A percentile compares a stretch with the other conserved stretches of the same genome.
Evolutionary conservation across 2,329 filamentous ascomycete species (phyloP).

Genomic region (Sclerotinia trifoliorum): DNA sequence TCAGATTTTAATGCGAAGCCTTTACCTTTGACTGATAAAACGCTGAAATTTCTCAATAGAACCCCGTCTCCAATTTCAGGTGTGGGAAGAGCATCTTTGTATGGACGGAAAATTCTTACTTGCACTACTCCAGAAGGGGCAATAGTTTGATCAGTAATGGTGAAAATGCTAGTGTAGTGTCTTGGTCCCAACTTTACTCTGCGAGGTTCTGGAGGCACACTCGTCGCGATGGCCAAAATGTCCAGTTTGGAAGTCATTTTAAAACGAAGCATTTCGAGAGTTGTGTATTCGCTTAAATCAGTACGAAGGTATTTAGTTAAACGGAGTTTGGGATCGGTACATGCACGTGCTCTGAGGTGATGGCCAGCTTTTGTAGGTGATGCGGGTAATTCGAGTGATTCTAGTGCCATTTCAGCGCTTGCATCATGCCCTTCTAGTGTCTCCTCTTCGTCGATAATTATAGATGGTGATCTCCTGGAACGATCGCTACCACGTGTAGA

Average conservation of each 20-base stretch:
- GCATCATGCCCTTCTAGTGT: slow-evolving; percentile 37
- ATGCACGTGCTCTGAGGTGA: slow-evolving; percentile 28
- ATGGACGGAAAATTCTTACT: slow-evolving; percentile 58
- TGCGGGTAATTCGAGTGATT: slow-evolving; percentile 27
- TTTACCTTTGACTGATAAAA: slow-evolving; percentile 52
- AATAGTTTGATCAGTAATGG: slow-evolving; percentile 55
- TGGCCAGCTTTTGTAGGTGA: slow-evolving; percentile 33
- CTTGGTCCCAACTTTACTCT: slow-evolving; percentile 57
- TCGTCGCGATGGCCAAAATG: slow-evolving; percentile 55
- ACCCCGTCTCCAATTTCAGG: slow-evolving; percentile 58
- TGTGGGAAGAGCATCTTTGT: slow-evolving; percentile 55
- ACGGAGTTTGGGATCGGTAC: slow-evolving; percentile 33
- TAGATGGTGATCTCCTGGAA: slow-evolving; percentile 25
- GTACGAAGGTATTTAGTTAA: slow-evolving; percentile 36
- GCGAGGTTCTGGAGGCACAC: slow-evolving; percentile 50
- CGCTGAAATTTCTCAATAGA: slow-evolving; percentile 56
- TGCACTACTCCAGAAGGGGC: slow-evolving; percentile 52
- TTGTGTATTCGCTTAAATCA: slow-evolving; percentile 52
- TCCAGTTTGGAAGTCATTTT: slow-evolving; percentile 52
- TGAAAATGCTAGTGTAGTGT: slow-evolving; percentile 59
- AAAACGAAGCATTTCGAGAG: slow-evolving; percentile 53
- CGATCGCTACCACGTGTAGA: slow-evolving; percentile 3
- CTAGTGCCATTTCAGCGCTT: slow-evolving; percentile 36
- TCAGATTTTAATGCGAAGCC: slow-evolving; percentile 53
- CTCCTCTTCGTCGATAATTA: slow-evolving; percentile 29